phyloP scores from a whole-genome alignment of 306 rosid species.

The Vachellia pachyceras region DNA sequence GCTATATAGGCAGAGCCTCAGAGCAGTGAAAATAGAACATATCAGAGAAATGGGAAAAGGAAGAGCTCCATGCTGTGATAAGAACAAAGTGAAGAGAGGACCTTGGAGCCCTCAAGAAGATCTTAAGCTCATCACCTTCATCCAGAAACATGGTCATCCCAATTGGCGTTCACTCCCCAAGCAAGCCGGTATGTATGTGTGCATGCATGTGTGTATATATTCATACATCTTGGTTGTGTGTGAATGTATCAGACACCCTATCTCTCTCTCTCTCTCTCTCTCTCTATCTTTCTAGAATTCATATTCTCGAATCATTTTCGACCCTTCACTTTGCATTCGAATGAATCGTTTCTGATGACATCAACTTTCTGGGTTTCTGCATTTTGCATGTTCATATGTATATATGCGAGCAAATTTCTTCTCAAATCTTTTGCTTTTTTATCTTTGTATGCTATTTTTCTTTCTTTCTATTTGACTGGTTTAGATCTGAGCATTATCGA shows the following conservation, averaged over 20 bases:
- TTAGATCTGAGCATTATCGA: too few species aligned
- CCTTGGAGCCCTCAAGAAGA: constrained; percentile 98
- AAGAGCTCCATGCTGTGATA: constrained; percentile 96
- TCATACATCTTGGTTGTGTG: too few species aligned
- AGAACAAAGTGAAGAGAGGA: constrained; percentile 86
- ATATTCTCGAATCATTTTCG: not conserved
- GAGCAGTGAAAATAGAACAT: not conserved
- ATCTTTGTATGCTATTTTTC: not conserved
- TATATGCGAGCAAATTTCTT: not conserved
- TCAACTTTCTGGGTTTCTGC: not conserved
- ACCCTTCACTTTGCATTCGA: constrained; percentile 20
- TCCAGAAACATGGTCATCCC: constrained; percentile 90
- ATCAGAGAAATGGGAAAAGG: constrained; percentile 72
- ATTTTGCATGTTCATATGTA: not conserved
- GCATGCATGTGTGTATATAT: not conserved
- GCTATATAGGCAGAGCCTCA: not conserved
- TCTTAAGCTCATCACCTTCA: constrained; percentile 77
- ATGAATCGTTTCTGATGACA: not conserved
- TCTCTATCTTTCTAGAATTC: not conserved
- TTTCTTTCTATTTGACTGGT: too few species aligned
- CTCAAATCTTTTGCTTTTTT: not conserved
- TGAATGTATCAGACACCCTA: not conserved
- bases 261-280: too few species aligned
- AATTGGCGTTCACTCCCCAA: constrained; percentile 96
- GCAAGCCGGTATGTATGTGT: constrained; percentile 65